Base-by-base conservation (phyloP, 225 moss, liverwort and hornwort genomes). In the Marchantia polymorpha region DNA sequence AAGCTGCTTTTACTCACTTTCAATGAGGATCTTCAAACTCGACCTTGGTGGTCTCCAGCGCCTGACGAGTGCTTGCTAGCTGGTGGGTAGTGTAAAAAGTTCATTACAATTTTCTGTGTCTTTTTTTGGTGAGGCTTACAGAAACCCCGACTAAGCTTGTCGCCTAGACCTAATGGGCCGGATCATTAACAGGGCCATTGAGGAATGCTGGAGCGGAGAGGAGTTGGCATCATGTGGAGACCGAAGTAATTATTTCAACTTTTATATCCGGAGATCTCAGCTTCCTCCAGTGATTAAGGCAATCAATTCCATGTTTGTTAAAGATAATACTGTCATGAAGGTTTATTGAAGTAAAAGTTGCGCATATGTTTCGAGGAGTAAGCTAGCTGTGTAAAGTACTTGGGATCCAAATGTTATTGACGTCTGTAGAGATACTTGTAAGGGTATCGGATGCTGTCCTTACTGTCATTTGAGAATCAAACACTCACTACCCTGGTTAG, bases 11-110 rank as follows among this genome's bases (percentile, higher is more conserved):
- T 69, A 60, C 85, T 97, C 11, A 81, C 93, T 27, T 97, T 91
- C 74, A 94, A 94, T 70, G 97, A 97, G 83, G 97, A 97, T 78
- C 90, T 97, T 68, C 88, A 88, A 64, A 92, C 88, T 60, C 93
- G 97, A 68, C 97, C 97, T 3, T 97, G 97, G 97, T 97, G 97
- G 97, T 90, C 89, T 84, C 91, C 93, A 78, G 81, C 91, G 79
- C 94, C 97, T 31, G 89, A 91, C 52, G 89, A 86, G 67, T 88
- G 83, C 79, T 84, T 83, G 69, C 67, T 86, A 39, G 79, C 69
- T 83, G 86, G 85, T 81, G 50, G 51, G 83, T 52, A 27, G 49
- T 16, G 22, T 39, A 39, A 39, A 5, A 39, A 39, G 1, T 64
- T 1, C n/a, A n/a, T 19, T 19, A 20, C 20, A 64, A 23, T 20